Evolutionary conservation across 2,329 filamentous ascomycete genomes (phyloP).

Genomic region (Dothidotthia symphoricarpi): DNA sequence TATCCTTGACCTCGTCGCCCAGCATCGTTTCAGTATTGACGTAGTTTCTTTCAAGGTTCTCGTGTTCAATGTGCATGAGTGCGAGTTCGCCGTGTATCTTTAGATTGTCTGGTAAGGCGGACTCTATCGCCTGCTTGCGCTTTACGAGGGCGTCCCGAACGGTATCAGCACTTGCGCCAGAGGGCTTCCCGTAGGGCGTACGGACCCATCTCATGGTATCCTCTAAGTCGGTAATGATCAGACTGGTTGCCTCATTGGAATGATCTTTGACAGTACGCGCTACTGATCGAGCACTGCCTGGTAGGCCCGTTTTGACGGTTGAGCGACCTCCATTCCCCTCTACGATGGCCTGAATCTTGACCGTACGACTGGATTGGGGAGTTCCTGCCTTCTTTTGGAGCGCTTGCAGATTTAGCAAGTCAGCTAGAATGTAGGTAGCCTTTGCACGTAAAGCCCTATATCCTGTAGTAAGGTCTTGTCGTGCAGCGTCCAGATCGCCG

Average conservation of each 20-base stretch:
- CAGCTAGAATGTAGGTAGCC: constrained; percentile 20
- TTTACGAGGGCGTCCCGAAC: constrained; percentile 32
- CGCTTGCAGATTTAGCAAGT: constrained; percentile 27
- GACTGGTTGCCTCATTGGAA: constrained; percentile 18
- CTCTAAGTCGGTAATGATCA: constrained; percentile 29
- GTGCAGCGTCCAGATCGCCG: constrained; percentile 20
- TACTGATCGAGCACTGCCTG: constrained; percentile 21
- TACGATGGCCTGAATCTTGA: constrained; percentile 21
- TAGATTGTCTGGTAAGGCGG: constrained; percentile 25
- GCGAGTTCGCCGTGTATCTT: constrained; percentile 29
- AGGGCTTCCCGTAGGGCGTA: constrained; percentile 12
- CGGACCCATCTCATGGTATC: constrained; percentile 24
- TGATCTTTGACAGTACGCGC: constrained; percentile 25
- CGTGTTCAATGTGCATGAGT: constrained; percentile 40
- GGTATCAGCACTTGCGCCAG: constrained; percentile 15
- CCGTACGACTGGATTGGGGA: constrained; percentile 16
- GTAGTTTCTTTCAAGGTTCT: constrained; percentile 35
- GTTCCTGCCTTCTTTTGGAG: constrained; percentile 28
- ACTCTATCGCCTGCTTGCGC: constrained; percentile 23
- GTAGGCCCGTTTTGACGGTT: constrained; percentile 3
- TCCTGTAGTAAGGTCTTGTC: constrained; percentile 24
- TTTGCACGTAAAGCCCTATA: constrained; percentile 26
- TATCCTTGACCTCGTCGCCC: constrained; percentile 31
- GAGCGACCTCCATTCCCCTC: constrained; percentile 6
- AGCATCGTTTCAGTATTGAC: constrained; percentile 40